These are phyloP conservation scores for Apiotrichum mycotoxinovorans DNA, from an alignment of 1,284 basidiomycete species.

Conservation along the genomic window DNA sequence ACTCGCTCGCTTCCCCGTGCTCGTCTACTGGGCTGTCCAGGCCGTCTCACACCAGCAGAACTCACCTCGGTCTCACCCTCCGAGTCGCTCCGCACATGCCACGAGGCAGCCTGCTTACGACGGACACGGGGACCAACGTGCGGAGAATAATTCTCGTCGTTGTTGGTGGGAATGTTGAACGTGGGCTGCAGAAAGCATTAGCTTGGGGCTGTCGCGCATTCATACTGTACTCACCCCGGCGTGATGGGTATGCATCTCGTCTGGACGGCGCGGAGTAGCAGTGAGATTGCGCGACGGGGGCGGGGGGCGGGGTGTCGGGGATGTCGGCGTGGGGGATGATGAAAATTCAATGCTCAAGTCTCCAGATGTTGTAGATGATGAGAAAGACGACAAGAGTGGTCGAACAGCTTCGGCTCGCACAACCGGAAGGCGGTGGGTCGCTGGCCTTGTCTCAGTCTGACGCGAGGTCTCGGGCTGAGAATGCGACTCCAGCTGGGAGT, in stretches of 20 bases:
- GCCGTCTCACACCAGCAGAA: not conserved
- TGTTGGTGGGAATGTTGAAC: not conserved
- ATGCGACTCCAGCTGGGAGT: not conserved
- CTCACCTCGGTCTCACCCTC: conserved; percentile 5
- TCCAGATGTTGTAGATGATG: not conserved
- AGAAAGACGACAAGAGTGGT: not conserved
- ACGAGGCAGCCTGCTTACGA: not conserved
- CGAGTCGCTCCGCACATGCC: not conserved
- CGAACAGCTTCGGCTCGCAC: not conserved
- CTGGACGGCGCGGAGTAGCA: not conserved
- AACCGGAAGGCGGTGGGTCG: not conserved
- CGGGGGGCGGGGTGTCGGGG: not conserved
- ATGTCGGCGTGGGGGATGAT: not conserved
- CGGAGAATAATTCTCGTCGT: not conserved
- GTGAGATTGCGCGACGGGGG: not conserved
- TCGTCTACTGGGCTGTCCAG: not conserved
- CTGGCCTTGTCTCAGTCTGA: not conserved
- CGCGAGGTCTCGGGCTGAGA: not conserved
- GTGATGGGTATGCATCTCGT: not conserved
- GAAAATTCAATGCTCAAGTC: not conserved
- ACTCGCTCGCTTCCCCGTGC: not conserved
- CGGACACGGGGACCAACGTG: not conserved
- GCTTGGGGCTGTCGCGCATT: not conserved
- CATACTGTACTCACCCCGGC: not conserved
- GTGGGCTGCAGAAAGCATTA: not conserved